Percentiles rank a stretch among this genome's conserved stretches.
Conservation (phyloP, 352 stramenopile species). For the Phytophthora chlamydospora region DNA sequence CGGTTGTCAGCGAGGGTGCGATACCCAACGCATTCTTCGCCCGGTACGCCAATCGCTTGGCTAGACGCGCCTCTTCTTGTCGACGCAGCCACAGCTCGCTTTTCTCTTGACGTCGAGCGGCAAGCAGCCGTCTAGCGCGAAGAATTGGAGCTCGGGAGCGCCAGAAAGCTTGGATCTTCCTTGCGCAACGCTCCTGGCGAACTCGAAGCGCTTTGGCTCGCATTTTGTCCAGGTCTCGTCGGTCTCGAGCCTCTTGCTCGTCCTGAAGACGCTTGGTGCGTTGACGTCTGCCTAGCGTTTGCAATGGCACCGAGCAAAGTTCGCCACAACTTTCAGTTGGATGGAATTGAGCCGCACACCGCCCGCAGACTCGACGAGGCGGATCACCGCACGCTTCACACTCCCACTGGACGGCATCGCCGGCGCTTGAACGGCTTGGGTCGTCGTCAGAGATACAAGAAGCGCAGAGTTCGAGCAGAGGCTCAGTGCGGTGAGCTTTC, state of each 20-base stretch:
- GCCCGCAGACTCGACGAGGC: conserved; percentile 46
- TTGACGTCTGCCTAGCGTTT: conserved; percentile 50
- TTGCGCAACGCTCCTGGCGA: conserved; percentile 34
- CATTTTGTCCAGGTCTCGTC: conserved; percentile 54
- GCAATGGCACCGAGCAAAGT: conserved; percentile 35
- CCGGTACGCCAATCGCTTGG: conserved; percentile 45
- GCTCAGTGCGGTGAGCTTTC: conserved; percentile 43
- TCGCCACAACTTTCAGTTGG: conserved; percentile 54
- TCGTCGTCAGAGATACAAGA: conserved; percentile 38
- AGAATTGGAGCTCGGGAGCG: conserved; percentile 39
- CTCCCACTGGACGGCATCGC: conserved; percentile 55
- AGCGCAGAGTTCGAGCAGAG: conserved; percentile 54
- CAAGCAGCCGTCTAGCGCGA: conserved; percentile 33
- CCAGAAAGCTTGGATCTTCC: conserved; percentile 68
- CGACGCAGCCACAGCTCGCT: conserved; percentile 45
- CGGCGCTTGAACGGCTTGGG: conserved; percentile 2
- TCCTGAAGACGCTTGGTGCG: conserved; percentile 38
- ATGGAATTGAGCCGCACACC: conserved; percentile 47
- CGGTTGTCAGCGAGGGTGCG: conserved; percentile 43
- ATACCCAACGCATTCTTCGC: conserved; percentile 47
- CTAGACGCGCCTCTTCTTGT: conserved; percentile 37
- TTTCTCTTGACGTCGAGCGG: conserved; percentile 31
- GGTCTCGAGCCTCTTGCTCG: conserved; percentile 52
- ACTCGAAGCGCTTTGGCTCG: conserved; percentile 27
- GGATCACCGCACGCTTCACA: conserved; percentile 37